Percentiles rank a stretch among this genome's conserved stretches.
Evolutionary conservation across 495 filamentous ascomycete genomes (phyloP).

Genomic region (Lophium mytilinum): DNA sequence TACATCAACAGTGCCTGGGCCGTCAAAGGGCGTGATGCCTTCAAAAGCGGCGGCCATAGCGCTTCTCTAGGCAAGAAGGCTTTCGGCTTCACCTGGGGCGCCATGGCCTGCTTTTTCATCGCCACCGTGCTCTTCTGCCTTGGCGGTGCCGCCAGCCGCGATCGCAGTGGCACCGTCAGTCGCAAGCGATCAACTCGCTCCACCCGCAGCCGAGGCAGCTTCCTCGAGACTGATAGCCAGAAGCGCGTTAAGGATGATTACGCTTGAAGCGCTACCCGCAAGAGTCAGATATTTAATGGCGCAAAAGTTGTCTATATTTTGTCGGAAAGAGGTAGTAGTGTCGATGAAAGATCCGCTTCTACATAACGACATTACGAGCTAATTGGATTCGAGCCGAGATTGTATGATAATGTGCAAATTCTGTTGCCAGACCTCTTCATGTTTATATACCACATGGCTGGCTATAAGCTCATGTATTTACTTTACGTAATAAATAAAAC

Average conservation of each 20-base stretch:
- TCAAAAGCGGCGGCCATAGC: slow-evolving; percentile 47
- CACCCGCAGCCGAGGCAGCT: slow-evolving; percentile 34
- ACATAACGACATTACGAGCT: no score
- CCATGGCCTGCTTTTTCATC: slow-evolving; percentile 60
- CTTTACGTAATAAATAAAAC: no score
- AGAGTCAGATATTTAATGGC: no score
- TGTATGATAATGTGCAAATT: no score
- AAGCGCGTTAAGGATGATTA: slow-evolving; percentile 60
- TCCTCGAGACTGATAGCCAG: slow-evolving; percentile 45
- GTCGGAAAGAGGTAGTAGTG: no score
- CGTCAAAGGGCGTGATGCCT: slow-evolving; percentile 66
- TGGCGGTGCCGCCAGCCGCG: slow-evolving; percentile 29
- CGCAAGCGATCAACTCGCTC: slow-evolving; percentile 36
- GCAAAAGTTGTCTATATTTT: no score
- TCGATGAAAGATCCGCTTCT: no score
- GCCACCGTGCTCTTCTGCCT: slow-evolving; percentile 65
- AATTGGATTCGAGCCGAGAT: no score
- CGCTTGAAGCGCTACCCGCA: slow-evolving; percentile 30
- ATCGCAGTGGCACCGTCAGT: slow-evolving; percentile 29
- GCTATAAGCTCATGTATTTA: no score
- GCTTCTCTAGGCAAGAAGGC: slow-evolving; percentile 62
- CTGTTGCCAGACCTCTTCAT: no score
- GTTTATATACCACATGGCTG: no score
- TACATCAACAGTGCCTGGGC: slow-evolving; percentile 53
- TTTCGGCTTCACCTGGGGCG: slow-evolving; percentile 82